These are phyloP conservation scores for Alternaria conjuncta DNA, from an alignment of 2,329 filamentous ascomycete genomes.

Conservation along the genomic window DNA sequence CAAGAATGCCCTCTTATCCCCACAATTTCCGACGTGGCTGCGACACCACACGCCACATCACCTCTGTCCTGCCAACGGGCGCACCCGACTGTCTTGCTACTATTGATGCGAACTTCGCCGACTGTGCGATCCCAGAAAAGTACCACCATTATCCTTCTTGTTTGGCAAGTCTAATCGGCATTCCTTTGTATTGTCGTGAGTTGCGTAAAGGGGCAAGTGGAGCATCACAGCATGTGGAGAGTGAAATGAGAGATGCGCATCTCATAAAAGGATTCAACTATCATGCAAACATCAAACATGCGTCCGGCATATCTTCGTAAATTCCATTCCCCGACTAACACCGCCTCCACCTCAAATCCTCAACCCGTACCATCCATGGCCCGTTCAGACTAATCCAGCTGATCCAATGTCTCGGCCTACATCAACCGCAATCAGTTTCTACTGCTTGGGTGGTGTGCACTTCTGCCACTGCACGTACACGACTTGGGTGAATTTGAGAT, in stretches of 20 bases:
- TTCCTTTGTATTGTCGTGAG: too few species aligned
- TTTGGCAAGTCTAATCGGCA: too few species aligned
- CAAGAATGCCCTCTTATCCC: constrained; percentile 5
- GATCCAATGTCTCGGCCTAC: constrained; percentile 6
- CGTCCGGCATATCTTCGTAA: neutral
- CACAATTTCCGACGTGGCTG: constrained; percentile 11
- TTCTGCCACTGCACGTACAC: constrained; percentile 56
- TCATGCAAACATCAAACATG: constrained; percentile 6
- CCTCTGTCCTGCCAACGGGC: neutral
- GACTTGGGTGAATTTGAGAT: constrained; percentile 55
- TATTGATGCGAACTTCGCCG: neutral
- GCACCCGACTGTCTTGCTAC: neutral
- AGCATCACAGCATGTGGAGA: neutral
- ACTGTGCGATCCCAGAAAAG: neutral
- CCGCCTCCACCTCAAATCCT: constrained; percentile 11
- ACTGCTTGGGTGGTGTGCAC: constrained; percentile 33
- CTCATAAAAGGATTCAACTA: constrained; percentile 12
- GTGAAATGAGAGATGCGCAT: constrained; percentile 12
- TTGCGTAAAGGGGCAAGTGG: neutral
- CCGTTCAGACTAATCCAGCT: constrained; percentile 15
- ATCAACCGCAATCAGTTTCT: constrained; percentile 20
- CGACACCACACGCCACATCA: constrained; percentile 2
- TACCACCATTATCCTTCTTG: neutral
- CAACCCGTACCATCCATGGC: constrained; percentile 6
- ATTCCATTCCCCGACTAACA: neutral